Base-by-base conservation (phyloP, 2,329 filamentous ascomycete genomes). In the Colletotrichum higginsianum region DNA sequence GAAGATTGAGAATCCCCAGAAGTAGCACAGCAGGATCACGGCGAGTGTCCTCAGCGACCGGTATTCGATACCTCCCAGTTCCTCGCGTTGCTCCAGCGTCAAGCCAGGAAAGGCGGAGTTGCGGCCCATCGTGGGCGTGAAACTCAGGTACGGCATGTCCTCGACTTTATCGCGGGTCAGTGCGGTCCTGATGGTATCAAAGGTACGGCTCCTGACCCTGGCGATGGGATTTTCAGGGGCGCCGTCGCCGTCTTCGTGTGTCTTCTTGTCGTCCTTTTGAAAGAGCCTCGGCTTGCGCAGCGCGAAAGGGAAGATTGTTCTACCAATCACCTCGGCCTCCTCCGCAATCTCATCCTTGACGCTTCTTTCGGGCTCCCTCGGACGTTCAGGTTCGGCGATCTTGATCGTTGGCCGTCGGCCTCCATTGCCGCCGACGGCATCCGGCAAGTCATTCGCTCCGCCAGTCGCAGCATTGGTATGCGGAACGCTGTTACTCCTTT, bases 11-110 rank as follows among this genome's bases (percentile, higher is more conserved):
- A 97, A 98, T 0, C 92, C 91, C 79, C 94, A 89, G 78, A 93
- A 98, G 81, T 98, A 99, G 9, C 84, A 84, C 3, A 93, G 87
- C 23, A 98, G 85, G 40, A 98, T 91, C 38, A 94, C 79, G 1
- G 94, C 93, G 58, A 99, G 84, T 2, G 94, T 94, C 80, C 98
- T 97, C 72, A 99, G 81, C 0, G 96, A 94, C 7, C 96, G 92
- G 78, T 99, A 99, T 80, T 99, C 96, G 74, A 99, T 98, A 23
- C 96, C 96, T 13, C 96, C 96, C 2, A 99, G 84, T 81, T 99
- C 96, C 79, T 99, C 95, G 75, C 96, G 90, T 82, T 99, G 95
- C 74, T 96, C 94, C 75, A 97, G 93, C 0, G 93, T 94, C 74
- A 99, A 82, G 75, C 95, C 94, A 15, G 96, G 88, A 78, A 98